Percentiles rank a stretch among this genome's conserved stretches.
Evolutionary conservation across 2,329 filamentous ascomycete species (phyloP).

Genomic region (Apiospora rasikravindrae): DNA sequence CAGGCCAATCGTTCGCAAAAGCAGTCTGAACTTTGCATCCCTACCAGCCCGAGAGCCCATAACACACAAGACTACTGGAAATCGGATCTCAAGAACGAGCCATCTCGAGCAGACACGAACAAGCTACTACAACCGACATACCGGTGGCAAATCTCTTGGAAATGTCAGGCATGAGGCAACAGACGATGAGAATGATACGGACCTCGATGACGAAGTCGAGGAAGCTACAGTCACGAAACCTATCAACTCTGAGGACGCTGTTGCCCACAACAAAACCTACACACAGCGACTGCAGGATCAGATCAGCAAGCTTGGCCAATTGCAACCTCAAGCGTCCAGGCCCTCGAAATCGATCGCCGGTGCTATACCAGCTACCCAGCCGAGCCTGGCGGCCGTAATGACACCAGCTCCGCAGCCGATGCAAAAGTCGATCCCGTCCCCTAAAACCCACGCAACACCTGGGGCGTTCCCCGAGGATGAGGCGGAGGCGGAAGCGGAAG

Average conservation of each 20-base stretch:
- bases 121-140: constrained; percentile 76
- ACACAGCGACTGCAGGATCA: constrained; percentile 92
- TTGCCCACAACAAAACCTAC: constrained; percentile 82
- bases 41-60: constrained; percentile 90
- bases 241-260: constrained; percentile 54
- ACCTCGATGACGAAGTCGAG: constrained; percentile 50
- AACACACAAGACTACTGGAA: constrained; percentile 82
- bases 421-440: constrained; percentile 45
- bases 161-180: constrained; percentile 46
- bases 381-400: constrained; percentile 27
- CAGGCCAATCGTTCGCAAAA: constrained; percentile 82
- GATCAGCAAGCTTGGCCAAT: constrained; percentile 75
- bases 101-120: constrained; percentile 75
- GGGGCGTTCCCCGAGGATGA: constrained; percentile 64
- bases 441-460: constrained; percentile 51
- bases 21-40: constrained; percentile 92
- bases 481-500: not conserved
- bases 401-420: constrained; percentile 37
- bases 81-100: constrained; percentile 75
- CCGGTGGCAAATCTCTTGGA: constrained; percentile 75
- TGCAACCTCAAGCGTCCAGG: constrained; percentile 53
- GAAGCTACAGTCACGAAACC: constrained; percentile 47
- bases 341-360: constrained; percentile 54
- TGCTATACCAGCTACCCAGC: constrained; percentile 39
- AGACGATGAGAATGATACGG: constrained; percentile 50